phyloP scores from a whole-genome alignment of 805 yeast genomes.

The Ogataea ramenticola region DNA sequence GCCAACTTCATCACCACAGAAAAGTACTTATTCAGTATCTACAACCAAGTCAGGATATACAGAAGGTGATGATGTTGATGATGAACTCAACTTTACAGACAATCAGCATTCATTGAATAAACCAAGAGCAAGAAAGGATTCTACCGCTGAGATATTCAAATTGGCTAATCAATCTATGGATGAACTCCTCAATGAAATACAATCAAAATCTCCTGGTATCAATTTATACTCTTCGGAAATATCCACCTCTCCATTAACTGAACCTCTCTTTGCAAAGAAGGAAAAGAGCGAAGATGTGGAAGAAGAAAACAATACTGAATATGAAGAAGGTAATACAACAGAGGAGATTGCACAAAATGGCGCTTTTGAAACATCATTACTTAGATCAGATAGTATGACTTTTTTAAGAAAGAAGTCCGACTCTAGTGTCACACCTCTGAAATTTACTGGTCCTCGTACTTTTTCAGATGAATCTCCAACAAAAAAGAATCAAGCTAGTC shows the following conservation, averaged over 20 bases:
- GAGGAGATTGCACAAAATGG: constrained; percentile 1
- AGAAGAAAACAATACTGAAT: constrained; percentile 1
- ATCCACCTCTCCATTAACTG: constrained; percentile 12
- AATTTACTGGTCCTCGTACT: not conserved
- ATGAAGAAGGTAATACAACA: not conserved
- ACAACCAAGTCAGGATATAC: too few species aligned
- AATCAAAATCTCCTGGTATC: constrained; percentile 8
- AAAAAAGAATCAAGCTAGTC: constrained; percentile 6
- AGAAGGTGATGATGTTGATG: not conserved
- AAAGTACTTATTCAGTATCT: not conserved
- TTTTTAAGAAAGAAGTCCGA: constrained; percentile 5
- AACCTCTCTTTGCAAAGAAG: constrained; percentile 11
- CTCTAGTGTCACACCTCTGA: constrained; percentile 2
- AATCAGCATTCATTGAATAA: not conserved
- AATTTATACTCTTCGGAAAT: not conserved
- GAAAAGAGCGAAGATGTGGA: constrained; percentile 1
- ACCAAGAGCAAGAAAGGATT: not conserved
- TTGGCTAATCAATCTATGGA: constrained; percentile 31
- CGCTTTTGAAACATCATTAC: constrained; percentile 6
- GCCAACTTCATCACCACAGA: not conserved
- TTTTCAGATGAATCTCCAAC: constrained; percentile 10
- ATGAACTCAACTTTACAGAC: not conserved
- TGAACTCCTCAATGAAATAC: constrained; percentile 27
- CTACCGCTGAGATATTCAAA: constrained; percentile 12
- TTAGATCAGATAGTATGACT: constrained; percentile 7